Base-by-base conservation (phyloP, 208 protist genomes). In the Crithidia acanthocephali region DNA sequence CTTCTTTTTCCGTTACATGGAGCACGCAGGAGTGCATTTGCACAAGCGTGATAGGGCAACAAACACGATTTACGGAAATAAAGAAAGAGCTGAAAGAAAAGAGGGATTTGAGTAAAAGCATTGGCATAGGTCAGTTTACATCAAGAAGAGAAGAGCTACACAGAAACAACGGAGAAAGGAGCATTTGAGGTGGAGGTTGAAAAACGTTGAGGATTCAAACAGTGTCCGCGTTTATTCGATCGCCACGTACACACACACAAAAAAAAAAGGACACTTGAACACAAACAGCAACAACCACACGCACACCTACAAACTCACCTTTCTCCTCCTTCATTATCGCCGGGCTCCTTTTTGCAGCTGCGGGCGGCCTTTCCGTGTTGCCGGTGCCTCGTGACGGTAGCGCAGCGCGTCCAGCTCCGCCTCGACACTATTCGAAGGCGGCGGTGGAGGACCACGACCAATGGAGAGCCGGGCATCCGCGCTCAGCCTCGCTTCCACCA, bases 401-500 rank as follows among this genome's bases (percentile, higher is more conserved):
- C 44, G 66, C 59, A 62, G 64, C 40, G 66, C 66, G 28, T 83
- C 63, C 28, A 80, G 47, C 28, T 72, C 67, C 6, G 62, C 68
- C 33, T 83, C 79, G 16, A 63, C 76, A 15, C 53, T 47, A 9
- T 32, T 42, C 48, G 45, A n/a, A 5, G 70, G 79, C 23, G 76
- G 75, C 45, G 66, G 44, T 6, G 75, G 42, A 25, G 59, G 64
- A 16, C 85, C 85, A 18, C 85, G 70, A 1, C 85, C 85, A n/a
- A 90, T 42, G n/a, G 64, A 65, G 28, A 90, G 68, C 27, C 72
- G 74, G 28, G 67, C 62, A 53, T 84, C 72, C 10, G 83, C 55
- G 35, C 59, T 67, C n/a, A 80, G 58, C 52, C 52, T 52, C 66
- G 58, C 79, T 25, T 16, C 28, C 0, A 33, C 15, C 37, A 84